Base-by-base conservation (phyloP, 2,329 filamentous ascomycete genomes). In the Pseudopyricularia javanii region DNA sequence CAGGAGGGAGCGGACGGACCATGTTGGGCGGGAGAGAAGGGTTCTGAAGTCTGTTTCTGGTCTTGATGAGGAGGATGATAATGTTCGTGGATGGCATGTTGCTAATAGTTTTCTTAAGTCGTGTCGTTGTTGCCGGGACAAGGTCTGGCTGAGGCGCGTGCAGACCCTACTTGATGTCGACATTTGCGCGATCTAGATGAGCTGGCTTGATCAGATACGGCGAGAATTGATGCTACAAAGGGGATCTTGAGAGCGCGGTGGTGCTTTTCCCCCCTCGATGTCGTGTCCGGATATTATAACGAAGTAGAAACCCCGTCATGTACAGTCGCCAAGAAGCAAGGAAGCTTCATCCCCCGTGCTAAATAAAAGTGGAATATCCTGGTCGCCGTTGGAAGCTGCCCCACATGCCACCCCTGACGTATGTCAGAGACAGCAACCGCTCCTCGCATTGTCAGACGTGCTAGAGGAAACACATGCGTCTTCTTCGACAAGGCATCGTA, bases 1-100 rank as follows among this genome's bases (percentile, higher is more conserved):
- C 8, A 93, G 74, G 5, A 95, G 80, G 8, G 86, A 84, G 33
- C 80, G 74, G 58, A 94, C 83, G 47, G 91, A 95, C 91, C 91
- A 96, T 49, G 79, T 85, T 22, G 91, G 89, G 55, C 77, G 76
- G 15, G 80, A 75, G 52, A 91, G 80, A 53, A 86, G 53, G 34
- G 9, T n/a, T 32, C 15, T 17, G 28, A 52, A 48, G 28, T 52
- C 30, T 33, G 28, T 49, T 22, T 15, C 22, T 43, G 40, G 20
- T 22, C 20, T 24, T 26, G 40, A 45, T 26, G 20, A 26, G 9
- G 40, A 45, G 3, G 40, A 45, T 14, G 40, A 26, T 12, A 3
- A 12, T 24, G 17, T 45, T 26, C 40, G 20, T 20, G 24, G 40
- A 7, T 45, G 40, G 15, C 20, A 24, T 20, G 40, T 24, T 45